Percentiles rank a stretch among this genome's conserved stretches.
phyloP scores from a whole-genome alignment of 176 grass and related monocot species.

The Aegilops umbellulata region DNA sequence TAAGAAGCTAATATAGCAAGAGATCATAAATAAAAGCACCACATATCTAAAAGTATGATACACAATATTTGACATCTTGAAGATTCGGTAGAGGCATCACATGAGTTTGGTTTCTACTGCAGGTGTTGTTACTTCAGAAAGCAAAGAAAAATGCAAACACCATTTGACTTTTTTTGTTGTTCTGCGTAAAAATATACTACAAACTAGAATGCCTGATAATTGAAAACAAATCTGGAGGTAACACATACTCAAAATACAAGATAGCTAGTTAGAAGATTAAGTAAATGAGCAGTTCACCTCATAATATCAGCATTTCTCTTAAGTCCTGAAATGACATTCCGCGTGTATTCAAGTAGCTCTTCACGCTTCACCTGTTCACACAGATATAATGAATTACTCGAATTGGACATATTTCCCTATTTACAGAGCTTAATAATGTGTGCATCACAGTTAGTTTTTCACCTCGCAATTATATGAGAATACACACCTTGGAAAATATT shows the following conservation, averaged over 20 bases:
- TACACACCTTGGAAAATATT: constrained; percentile 22
- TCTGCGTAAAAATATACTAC: neutral
- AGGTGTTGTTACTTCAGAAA: neutral
- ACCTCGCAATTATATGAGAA: neutral
- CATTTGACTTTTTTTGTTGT: neutral
- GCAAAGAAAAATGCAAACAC: constrained; percentile 11
- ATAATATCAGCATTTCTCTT: constrained; percentile 87
- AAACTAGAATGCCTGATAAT: neutral
- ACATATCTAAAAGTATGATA: constrained; percentile 1
- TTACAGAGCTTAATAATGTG: neutral
- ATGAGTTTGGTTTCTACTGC: neutral
- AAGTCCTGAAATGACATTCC: constrained; percentile 80
- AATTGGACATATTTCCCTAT: neutral
- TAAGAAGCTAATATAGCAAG: constrained; percentile 15
- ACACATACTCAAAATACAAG: neutral
- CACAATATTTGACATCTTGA: constrained; percentile 4
- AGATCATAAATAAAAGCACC: constrained; percentile 18
- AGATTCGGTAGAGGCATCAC: constrained; percentile 10
- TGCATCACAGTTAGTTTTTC: constrained; percentile 8
- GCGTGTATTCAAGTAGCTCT: constrained; percentile 89
- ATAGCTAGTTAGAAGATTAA: constrained; percentile 28
- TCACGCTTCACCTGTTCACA: constrained; percentile 84
- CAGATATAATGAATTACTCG: neutral
- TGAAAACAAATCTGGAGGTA: constrained; percentile 17
- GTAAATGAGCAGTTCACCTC: constrained; percentile 52